These are phyloP conservation scores for Paracamarosporium sp. DNA, from an alignment of 2,329 filamentous ascomycete genomes.

Conservation along the genomic window DNA sequence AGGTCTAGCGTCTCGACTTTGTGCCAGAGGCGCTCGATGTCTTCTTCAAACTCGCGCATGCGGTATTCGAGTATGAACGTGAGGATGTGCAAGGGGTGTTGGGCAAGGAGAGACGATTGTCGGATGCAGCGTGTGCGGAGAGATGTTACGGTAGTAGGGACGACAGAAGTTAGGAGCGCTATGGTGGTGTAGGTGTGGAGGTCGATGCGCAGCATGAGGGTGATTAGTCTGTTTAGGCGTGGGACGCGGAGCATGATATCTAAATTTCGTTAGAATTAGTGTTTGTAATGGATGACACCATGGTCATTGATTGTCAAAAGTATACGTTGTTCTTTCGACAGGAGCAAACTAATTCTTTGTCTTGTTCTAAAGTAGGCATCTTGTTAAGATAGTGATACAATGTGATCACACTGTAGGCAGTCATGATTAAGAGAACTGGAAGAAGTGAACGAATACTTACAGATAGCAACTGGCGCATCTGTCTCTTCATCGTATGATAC, in stretches of 20 bases:
- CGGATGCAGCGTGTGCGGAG: neutral
- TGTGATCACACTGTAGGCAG: no score
- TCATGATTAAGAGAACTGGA: neutral
- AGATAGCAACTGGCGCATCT: neutral
- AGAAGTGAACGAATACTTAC: neutral
- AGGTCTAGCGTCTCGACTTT: neutral
- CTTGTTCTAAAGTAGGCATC: no score
- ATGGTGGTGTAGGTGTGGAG: neutral
- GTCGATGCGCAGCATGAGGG: neutral
- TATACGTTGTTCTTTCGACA: no score
- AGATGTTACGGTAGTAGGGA: neutral
- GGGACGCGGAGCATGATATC: conserved; percentile 5
- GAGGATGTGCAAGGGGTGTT: neutral
- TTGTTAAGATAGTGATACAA: no score
- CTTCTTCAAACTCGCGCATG: conserved; percentile 1
- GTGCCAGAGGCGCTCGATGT: neutral
- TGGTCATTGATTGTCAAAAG: neutral
- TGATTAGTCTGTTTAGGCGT: neutral
- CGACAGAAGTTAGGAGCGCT: neutral
- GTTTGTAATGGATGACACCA: neutral
- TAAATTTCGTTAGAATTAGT: neutral
- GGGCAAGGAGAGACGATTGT: neutral
- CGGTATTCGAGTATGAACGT: neutral
- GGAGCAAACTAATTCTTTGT: no score
- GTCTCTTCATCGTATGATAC: neutral